Evolutionary conservation across 192 early-diverging fungal genomes (phyloP).

Genomic region (Coemansia sp.): DNA sequence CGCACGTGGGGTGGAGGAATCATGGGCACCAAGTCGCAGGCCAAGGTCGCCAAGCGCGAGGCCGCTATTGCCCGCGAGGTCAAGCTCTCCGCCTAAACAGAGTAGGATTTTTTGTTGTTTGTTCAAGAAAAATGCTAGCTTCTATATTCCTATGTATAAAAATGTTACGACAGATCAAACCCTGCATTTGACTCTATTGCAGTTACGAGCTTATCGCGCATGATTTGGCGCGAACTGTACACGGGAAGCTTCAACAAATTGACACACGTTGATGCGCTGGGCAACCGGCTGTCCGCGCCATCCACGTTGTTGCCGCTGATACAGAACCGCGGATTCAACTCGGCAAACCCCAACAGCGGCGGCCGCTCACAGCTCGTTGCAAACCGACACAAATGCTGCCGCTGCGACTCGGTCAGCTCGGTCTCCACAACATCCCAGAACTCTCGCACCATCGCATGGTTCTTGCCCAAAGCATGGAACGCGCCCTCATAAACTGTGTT

Average conservation of each 20-base stretch:
- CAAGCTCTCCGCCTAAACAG: constrained; percentile 21
- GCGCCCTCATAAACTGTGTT: constrained; percentile 77
- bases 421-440: constrained; percentile 69
- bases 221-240: constrained; percentile 59
- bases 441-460: constrained; percentile 71
- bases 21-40: constrained; percentile 91
- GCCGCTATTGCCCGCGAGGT: constrained; percentile 53
- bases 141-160: neutral
- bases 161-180: constrained; percentile 79
- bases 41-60: constrained; percentile 77
- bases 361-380: constrained; percentile 88
- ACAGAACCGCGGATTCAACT: constrained; percentile 51
- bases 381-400: constrained; percentile 73
- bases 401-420: constrained; percentile 53
- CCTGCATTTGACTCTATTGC: constrained; percentile 86
- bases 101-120: neutral
- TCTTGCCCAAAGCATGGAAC: constrained; percentile 50
- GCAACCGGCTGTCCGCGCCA: constrained; percentile 69
- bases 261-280: constrained; percentile 79
- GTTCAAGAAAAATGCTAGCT: neutral
- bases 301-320: constrained; percentile 28
- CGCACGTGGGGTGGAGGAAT: constrained; percentile 98
- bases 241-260: constrained; percentile 90
- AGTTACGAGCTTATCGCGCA: constrained; percentile 74
- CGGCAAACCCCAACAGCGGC: constrained; percentile 84